Conservation (phyloP, 1,139 yeast genomes). For the Geotrichum reessii region DNA sequence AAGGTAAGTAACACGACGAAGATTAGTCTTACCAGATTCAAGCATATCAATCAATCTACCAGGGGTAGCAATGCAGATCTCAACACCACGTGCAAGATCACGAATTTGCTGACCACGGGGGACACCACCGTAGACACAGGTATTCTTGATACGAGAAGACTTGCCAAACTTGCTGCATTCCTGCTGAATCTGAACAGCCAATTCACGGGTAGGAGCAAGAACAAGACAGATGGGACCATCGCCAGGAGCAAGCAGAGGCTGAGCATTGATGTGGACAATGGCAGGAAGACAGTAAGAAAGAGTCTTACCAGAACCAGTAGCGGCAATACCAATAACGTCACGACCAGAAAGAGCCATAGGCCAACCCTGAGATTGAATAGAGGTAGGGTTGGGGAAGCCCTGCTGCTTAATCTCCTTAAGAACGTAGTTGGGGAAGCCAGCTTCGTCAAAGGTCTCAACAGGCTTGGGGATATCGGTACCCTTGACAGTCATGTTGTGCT, state of each 20-base stretch:
- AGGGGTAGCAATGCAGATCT: slow-evolving; percentile 92
- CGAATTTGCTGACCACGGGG: slow-evolving; percentile 92
- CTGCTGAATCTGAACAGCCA: slow-evolving; percentile 86
- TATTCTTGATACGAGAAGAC: slow-evolving; percentile 77
- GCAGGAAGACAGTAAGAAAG: slow-evolving; percentile 96
- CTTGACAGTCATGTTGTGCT: slow-evolving; percentile 74
- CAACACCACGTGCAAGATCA: slow-evolving; percentile 91
- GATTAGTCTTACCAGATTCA: slow-evolving; percentile 87
- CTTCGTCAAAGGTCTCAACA: slow-evolving; percentile 85
- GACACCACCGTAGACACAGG: slow-evolving; percentile 92
- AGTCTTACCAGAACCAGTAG: slow-evolving; percentile 98
- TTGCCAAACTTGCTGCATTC: slow-evolving; percentile 83
- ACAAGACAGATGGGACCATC: slow-evolving; percentile 88
- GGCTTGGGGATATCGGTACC: slow-evolving; percentile 94
- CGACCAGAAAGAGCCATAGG: slow-evolving; percentile 81
- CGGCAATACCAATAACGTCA: slow-evolving; percentile 98
- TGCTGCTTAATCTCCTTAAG: slow-evolving; percentile 81
- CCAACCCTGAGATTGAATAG: slow-evolving; percentile 92
- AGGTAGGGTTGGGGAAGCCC: slow-evolving; percentile 94
- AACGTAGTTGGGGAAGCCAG: slow-evolving; percentile 94
- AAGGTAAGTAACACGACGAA: slow-evolving; percentile 76
- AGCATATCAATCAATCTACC: slow-evolving; percentile 94
- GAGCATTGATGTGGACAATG: slow-evolving; percentile 71
- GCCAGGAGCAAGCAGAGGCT: no score
- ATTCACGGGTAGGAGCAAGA: slow-evolving; percentile 87